Base-by-base conservation (phyloP, 768 basidiomycete genomes). In the Termitomyces sp. region DNA sequence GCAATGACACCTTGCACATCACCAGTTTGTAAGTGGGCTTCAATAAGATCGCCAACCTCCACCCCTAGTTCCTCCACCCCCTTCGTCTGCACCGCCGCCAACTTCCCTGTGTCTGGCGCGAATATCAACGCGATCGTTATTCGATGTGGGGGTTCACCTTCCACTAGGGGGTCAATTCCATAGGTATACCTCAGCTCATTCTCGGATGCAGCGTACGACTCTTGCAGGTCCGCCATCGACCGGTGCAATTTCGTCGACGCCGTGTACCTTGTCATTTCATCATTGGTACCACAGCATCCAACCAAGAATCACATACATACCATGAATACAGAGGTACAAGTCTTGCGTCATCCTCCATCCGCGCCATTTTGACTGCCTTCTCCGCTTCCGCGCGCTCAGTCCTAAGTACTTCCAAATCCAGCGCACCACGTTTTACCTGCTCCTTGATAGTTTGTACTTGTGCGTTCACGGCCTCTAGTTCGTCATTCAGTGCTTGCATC, bases 111-210 rank as follows among this genome's bases (percentile, higher is more conserved):
- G 62, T 88, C 87, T 4, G 90, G 86, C 22, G 82, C 77, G 61
- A 90, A 92, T 40, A 90, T 77, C 0, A 91, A 72, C 0, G 74
- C 78, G 56, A 92, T 77, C 0, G 74, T 77, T 7, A 89, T 62
- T 12, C 70, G 71, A 13, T 65, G 70, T 3, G 72, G 66, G 14
- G 66, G 64, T 9, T 66, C 63, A n/a, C 60, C 38, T 33, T 69
- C 62, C 33, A 46, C 44, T 7, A 36, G 22, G 36, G 66, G 47
- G 40, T 73, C 67, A 53, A 90, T 65, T 47, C 65, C 70, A 69
- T 94, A 94, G 9, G 81, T 81, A 45, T 94, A 75, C 30, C 83
- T 80, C 28, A 93, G 75, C 67, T 92, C 90, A 70, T 92, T 91
- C 58, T 91, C 89, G 1, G 90, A 85, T 28, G 77, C 78, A 1